Evolutionary conservation across 768 basidiomycete genomes (phyloP).

Genomic region (Suillus hirtellus): DNA sequence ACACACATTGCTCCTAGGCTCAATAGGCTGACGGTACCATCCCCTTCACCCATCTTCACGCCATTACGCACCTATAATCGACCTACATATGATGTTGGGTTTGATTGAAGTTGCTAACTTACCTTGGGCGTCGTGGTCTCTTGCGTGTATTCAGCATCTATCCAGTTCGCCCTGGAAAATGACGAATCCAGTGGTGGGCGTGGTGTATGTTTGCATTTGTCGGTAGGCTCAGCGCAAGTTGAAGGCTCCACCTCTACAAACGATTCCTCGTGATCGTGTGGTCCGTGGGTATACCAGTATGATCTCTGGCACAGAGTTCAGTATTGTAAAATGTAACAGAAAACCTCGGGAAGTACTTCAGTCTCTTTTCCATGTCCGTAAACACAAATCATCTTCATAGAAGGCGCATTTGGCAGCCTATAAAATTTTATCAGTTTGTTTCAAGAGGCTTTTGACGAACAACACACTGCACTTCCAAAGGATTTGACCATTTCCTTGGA

Average conservation of each 20-base stretch:
- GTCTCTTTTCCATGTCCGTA: constrained; percentile 98
- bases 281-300: constrained; percentile 69
- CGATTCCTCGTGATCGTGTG: constrained; percentile 65
- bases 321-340: constrained; percentile 3
- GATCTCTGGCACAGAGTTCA: neutral
- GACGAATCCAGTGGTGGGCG: constrained; percentile 55
- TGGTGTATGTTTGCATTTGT: constrained; percentile 40
- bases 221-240: constrained; percentile 45
- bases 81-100: neutral
- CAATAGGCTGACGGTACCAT: constrained; percentile 86
- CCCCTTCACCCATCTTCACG: constrained; percentile 92
- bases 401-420: constrained; percentile 86
- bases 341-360: constrained; percentile 51
- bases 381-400: constrained; percentile 88
- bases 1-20: constrained; percentile 96
- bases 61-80: constrained; percentile 65
- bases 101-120: constrained; percentile 2
- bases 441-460: neutral
- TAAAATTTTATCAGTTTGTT: constrained; percentile 3
- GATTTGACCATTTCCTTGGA: constrained; percentile 90
- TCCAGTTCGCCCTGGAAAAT: constrained; percentile 66
- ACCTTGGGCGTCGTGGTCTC: constrained; percentile 61
- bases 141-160: constrained; percentile 81
- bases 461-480: constrained; percentile 70
- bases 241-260: constrained; percentile 44